phyloP scores from a whole-genome alignment of 2,329 filamentous ascomycete species.

The Didymella segeticola region DNA sequence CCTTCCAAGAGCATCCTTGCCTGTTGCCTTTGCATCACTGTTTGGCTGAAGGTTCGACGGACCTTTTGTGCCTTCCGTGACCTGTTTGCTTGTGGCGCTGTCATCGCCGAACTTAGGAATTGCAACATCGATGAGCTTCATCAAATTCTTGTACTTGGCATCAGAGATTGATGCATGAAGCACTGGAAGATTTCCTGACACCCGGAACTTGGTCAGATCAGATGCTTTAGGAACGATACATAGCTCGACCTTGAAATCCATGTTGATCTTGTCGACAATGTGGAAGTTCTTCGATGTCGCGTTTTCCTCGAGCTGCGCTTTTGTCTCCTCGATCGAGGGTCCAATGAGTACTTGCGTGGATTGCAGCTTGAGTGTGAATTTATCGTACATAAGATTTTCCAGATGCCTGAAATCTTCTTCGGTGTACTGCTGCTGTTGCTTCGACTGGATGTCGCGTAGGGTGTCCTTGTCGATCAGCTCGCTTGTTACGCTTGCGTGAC shows the following conservation, averaged over 20 bases:
- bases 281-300: slow-evolving; percentile 77
- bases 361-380: slow-evolving; percentile 89
- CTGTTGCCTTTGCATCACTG: slow-evolving; percentile 31
- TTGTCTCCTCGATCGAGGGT: slow-evolving; percentile 88
- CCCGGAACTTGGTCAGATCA: slow-evolving; percentile 87
- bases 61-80: slow-evolving; percentile 43
- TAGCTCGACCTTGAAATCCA: slow-evolving; percentile 94
- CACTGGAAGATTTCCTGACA: slow-evolving; percentile 90
- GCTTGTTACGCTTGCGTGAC: slow-evolving; percentile 93
- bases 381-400: slow-evolving; percentile 96
- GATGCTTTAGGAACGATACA: slow-evolving; percentile 97
- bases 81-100: slow-evolving; percentile 44
- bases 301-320: slow-evolving; percentile 75
- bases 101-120: slow-evolving; percentile 79
- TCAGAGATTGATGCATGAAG: slow-evolving; percentile 93
- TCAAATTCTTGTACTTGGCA: slow-evolving; percentile 93
- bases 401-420: slow-evolving; percentile 88
- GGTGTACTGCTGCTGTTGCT: slow-evolving; percentile 85
- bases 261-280: slow-evolving; percentile 94
- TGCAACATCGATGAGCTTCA: slow-evolving; percentile 94
- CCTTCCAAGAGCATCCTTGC: slow-evolving; percentile 52
- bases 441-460: slow-evolving; percentile 86
- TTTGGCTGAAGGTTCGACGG: slow-evolving; percentile 48
- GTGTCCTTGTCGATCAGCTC: slow-evolving; percentile 93
- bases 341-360: slow-evolving; percentile 96